These are phyloP conservation scores for Microbotryomycetes sp. DNA, from an alignment of 1,284 basidiomycete genomes.

Conservation along the genomic window DNA sequence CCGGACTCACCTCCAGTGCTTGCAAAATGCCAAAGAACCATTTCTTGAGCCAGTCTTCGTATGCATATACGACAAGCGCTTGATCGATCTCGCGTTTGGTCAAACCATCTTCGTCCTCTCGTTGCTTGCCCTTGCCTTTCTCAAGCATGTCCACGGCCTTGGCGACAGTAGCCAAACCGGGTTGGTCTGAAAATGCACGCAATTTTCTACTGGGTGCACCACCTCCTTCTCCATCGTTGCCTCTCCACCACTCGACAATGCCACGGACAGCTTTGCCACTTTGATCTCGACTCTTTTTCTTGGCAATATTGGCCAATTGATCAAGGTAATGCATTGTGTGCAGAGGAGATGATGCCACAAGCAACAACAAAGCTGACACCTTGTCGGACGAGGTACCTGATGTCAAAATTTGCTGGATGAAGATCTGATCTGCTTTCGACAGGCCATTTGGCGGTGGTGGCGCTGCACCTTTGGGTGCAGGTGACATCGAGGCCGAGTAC, in stretches of 20 bases:
- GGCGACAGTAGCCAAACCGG: conserved; percentile 55
- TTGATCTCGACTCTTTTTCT: conserved; percentile 86
- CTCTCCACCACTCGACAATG: conserved; percentile 87
- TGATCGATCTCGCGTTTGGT: conserved; percentile 46
- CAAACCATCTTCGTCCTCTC: conserved; percentile 11
- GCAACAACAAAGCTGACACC: conserved; percentile 82
- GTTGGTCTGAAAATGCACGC: conserved; percentile 86
- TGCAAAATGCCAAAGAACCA: conserved; percentile 91
- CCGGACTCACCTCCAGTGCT: conserved; percentile 64
- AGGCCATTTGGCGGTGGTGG: conserved; percentile 30
- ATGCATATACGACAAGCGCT: conserved; percentile 76
- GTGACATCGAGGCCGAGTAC: conserved; percentile 33
- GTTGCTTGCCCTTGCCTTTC: conserved; percentile 27
- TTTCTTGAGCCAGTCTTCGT: conserved; percentile 96
- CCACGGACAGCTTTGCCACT: conserved; percentile 82
- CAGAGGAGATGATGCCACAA: conserved; percentile 83
- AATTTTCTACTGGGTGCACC: conserved; percentile 58
- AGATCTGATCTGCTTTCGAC: conserved; percentile 43
- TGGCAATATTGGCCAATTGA: conserved; percentile 62
- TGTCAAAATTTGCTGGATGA: conserved; percentile 74
- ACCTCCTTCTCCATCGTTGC: conserved; percentile 65
- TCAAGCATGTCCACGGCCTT: conserved; percentile 40
- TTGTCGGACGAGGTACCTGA: conserved; percentile 89
- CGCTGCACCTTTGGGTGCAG: conserved; percentile 12
- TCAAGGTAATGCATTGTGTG: conserved; percentile 63